These are phyloP conservation scores for Stereum hirsutum DNA, from an alignment of 1,284 basidiomycete species.

Conservation along the genomic window DNA sequence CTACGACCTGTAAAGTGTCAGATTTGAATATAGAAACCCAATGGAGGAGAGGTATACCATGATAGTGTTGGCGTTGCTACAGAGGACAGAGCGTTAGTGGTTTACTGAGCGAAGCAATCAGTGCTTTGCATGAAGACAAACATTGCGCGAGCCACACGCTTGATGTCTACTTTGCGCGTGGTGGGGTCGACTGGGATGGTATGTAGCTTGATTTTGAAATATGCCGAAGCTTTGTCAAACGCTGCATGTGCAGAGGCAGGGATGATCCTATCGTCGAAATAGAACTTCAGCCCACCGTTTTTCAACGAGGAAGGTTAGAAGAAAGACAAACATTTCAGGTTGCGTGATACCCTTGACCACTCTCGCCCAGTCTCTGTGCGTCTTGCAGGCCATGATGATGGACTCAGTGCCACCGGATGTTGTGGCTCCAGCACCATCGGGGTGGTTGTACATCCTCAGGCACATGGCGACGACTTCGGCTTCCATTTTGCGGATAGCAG, in stretches of 20 bases:
- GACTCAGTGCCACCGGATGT: slow-evolving; percentile 96
- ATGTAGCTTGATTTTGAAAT: slow-evolving; percentile 91
- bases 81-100: neutral
- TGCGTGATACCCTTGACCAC: slow-evolving; percentile 81
- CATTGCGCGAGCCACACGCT: slow-evolving; percentile 79
- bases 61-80: slow-evolving; percentile 75
- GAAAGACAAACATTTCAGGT: slow-evolving; percentile 76
- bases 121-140: too few relatives aligned
- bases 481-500: slow-evolving; percentile 94
- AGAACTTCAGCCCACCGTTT: neutral
- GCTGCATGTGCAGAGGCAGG: slow-evolving; percentile 88
- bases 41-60: slow-evolving; percentile 34
- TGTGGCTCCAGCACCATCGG: slow-evolving; percentile 81
- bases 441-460: slow-evolving; percentile 79
- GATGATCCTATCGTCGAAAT: slow-evolving; percentile 51
- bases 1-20: slow-evolving; percentile 57
- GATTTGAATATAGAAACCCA: neutral
- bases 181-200: slow-evolving; percentile 77
- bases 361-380: slow-evolving; percentile 89
- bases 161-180: slow-evolving; percentile 78
- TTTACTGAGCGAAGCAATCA: too few relatives aligned
- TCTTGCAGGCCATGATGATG: slow-evolving; percentile 91
- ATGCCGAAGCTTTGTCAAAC: slow-evolving; percentile 88
- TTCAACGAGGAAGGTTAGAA: neutral
- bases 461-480: slow-evolving; percentile 96